Percentiles rank a stretch among this genome's conserved stretches.
phyloP scores from a whole-genome alignment of 768 basidiomycete species.

The Pleurotus djamor region DNA sequence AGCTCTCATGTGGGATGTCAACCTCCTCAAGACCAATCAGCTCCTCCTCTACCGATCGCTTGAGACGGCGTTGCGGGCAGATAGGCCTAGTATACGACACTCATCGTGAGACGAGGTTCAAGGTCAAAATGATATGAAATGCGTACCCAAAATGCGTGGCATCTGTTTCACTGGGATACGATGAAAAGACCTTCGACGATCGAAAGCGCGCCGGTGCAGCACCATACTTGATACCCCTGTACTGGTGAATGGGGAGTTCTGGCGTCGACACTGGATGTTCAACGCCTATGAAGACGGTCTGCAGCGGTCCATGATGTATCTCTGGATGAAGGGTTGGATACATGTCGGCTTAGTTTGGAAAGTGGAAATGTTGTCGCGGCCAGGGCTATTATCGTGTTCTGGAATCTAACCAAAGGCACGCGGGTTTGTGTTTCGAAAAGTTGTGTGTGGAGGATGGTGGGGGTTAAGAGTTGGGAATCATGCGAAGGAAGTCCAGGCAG shows the following conservation, averaged over 20 bases:
- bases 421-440: neutral
- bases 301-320: slow-evolving; percentile 51
- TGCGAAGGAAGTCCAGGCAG: neutral
- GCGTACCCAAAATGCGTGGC: slow-evolving; percentile 68
- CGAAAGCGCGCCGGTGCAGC: slow-evolving; percentile 72
- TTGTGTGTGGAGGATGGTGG: neutral
- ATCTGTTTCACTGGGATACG: slow-evolving; percentile 57
- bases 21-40: slow-evolving; percentile 57
- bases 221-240: slow-evolving; percentile 78
- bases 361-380: neutral
- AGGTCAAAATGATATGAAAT: slow-evolving; percentile 1
- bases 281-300: slow-evolving; percentile 66
- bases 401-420: neutral
- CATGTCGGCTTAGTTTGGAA: slow-evolving; percentile 25
- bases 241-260: slow-evolving; percentile 62
- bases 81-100: slow-evolving; percentile 52
- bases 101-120: neutral
- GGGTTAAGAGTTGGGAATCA: neutral
- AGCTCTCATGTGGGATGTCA: slow-evolving; percentile 48
- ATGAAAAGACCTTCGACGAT: slow-evolving; percentile 60
- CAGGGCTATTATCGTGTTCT: neutral
- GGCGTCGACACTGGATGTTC: slow-evolving; percentile 59
- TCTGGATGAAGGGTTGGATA: slow-evolving; percentile 22
- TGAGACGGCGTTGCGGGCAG: slow-evolving; percentile 59
- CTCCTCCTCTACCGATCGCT: slow-evolving; percentile 52